A percentile compares a stretch with the other conserved stretches of the same genome.
Conservation (phyloP, 768 basidiomycete species). For the Amanita fuliginea region DNA sequence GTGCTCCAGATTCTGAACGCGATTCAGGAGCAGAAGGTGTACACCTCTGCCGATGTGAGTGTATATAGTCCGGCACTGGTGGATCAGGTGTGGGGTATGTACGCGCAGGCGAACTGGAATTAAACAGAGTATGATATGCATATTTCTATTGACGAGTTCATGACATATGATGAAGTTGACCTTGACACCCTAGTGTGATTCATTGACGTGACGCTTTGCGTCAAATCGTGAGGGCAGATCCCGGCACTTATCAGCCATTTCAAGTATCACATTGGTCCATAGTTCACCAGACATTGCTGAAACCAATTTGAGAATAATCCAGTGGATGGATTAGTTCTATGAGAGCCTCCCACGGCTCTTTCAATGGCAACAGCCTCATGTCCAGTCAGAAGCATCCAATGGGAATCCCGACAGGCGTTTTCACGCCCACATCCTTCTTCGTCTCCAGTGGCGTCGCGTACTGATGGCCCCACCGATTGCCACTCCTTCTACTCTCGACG, state of each 20-base stretch:
- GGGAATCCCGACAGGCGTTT: neutral
- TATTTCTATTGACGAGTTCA: too few species aligned
- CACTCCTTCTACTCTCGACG: neutral
- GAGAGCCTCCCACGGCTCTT: too few species aligned
- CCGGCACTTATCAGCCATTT: too few species aligned
- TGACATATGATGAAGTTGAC: too few species aligned
- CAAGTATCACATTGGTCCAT: too few species aligned
- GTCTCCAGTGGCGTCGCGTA: neutral
- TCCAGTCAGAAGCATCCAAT: neutral
- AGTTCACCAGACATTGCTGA: too few species aligned
- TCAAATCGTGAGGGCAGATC: too few species aligned
- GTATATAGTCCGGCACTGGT: slow-evolving; percentile 43
- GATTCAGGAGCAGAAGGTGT: slow-evolving; percentile 38
- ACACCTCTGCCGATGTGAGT: slow-evolving; percentile 37
- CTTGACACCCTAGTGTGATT: too few species aligned
- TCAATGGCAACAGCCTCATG: neutral
- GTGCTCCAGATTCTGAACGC: slow-evolving; percentile 45
- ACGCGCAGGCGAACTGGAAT: slow-evolving; percentile 39
- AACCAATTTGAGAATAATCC: too few species aligned
- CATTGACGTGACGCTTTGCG: too few species aligned
- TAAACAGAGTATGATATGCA: too few species aligned
- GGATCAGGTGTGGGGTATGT: slow-evolving; percentile 43
- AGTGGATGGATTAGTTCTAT: too few species aligned
- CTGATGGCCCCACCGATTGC: neutral
- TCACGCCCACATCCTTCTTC: neutral